phyloP scores from a whole-genome alignment of 1,284 basidiomycete genomes.

The Trichosporon inkin region DNA sequence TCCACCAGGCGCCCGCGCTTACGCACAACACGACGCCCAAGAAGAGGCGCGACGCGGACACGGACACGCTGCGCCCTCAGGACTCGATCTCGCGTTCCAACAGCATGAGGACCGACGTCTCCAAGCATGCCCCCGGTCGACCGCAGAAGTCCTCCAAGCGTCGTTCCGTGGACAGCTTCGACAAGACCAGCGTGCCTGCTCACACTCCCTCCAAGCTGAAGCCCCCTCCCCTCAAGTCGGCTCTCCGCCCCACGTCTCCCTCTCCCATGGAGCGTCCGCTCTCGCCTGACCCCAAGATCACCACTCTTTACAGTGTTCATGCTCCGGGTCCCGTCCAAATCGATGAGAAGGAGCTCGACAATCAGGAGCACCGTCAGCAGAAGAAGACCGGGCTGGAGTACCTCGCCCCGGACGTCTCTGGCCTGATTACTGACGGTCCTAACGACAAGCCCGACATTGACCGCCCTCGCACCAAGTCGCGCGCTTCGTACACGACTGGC shows the following conservation, averaged over 20 bases:
- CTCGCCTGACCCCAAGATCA: constrained; percentile 14
- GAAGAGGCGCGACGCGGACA: constrained; percentile 13
- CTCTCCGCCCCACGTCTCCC: constrained; percentile 44
- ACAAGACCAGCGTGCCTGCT: constrained; percentile 23
- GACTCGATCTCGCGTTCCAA: constrained; percentile 32
- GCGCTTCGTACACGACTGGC: constrained; percentile 23
- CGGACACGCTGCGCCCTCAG: constrained; percentile 17
- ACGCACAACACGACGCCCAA: constrained; percentile 3
- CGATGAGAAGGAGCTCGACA: background rate
- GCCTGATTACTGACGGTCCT: constrained; percentile 11
- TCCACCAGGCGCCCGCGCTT: background rate
- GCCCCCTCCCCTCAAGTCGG: constrained; percentile 48
- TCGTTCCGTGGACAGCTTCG: constrained; percentile 9
- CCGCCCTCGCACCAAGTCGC: constrained; percentile 2
- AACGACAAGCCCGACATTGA: constrained; percentile 11
- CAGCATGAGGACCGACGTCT: constrained; percentile 10
- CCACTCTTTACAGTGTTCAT: constrained; percentile 37
- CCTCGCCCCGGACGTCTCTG: background rate
- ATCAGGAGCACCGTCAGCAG: background rate
- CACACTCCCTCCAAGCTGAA: constrained; percentile 41
- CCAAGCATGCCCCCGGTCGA: background rate
- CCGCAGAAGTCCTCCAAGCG: constrained; percentile 8
- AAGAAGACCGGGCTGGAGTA: background rate
- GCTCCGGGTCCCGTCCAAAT: constrained; percentile 44
- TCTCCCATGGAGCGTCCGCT: constrained; percentile 12